These are phyloP conservation scores for Boletus subparvulus DNA, from an alignment of 768 basidiomycete species.

Conservation along the genomic window DNA sequence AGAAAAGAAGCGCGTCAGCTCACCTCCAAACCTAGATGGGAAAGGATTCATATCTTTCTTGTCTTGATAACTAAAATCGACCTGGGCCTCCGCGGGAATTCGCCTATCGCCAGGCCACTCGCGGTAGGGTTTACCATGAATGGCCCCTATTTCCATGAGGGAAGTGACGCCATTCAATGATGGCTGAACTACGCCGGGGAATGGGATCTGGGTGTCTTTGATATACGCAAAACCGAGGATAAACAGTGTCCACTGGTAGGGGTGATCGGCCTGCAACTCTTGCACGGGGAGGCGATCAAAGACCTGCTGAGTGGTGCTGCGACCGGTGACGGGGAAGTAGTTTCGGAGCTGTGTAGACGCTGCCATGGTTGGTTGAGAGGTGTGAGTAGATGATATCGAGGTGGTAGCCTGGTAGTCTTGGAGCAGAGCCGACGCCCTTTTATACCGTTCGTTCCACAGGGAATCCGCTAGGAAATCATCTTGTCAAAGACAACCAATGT, in stretches of 20 bases:
- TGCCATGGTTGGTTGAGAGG: not conserved
- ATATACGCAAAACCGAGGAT: conserved; percentile 21
- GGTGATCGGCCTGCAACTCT: conserved; percentile 16
- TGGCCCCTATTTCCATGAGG: conserved; percentile 23
- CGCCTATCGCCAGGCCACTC: conserved; percentile 27
- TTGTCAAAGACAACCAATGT: not conserved
- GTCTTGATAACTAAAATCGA: conserved; percentile 20
- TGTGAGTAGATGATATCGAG: not conserved
- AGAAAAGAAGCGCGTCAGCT: not conserved
- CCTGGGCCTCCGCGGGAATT: conserved; percentile 6
- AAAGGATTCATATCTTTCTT: conserved; percentile 27
- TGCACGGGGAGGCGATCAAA: conserved; percentile 27
- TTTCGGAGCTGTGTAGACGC: not conserved
- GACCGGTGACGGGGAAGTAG: conserved; percentile 24
- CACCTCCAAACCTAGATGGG: conserved; percentile 30
- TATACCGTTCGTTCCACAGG: not conserved
- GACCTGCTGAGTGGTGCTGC: conserved; percentile 9
- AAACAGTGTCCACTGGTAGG: conserved; percentile 29
- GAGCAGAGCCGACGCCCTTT: not conserved
- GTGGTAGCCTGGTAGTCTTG: not conserved
- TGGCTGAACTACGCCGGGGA: conserved; percentile 17
- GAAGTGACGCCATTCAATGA: conserved; percentile 1
- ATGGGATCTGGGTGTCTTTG: conserved; percentile 10
- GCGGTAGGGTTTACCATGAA: conserved; percentile 27
- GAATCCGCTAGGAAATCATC: not conserved